Base-by-base conservation (phyloP, 129 eudicot genomes). In the Flaveria ramosissima region DNA sequence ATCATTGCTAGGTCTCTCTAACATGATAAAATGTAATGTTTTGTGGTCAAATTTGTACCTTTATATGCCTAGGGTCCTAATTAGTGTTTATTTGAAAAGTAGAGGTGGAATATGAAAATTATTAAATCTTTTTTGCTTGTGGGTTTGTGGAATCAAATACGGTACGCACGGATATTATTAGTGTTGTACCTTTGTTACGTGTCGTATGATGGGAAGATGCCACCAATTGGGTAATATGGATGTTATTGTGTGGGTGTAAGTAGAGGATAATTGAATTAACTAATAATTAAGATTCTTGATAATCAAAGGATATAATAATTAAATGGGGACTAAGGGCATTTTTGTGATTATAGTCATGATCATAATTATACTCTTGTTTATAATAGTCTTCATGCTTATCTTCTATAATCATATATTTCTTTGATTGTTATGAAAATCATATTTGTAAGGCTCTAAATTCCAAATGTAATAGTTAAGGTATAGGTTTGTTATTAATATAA, bases 91-190 rank as follows among this genome's bases (percentile, higher is more conserved):
- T 51, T 27, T 42, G 0, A 72, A 24, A 73, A 66, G 69, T 42
- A 65, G n/a, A 63, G 69, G 42, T n/a, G 8, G 52, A 80, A 73
- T 73, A 73, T 52, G 27, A 42, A 43, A 80, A 16, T 1, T 51
- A n/a, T 0, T 11, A 8, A 14, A 15, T 36, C 3, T 16, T 14
- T 12, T 27, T 64, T 17, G 83, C 78, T 57, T 72, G 78, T 36
- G 55, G 67, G 78, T 64, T 32, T 65, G 78, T 41, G 26, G 83
- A 64, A 80, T 41, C 78, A 80, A 73, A 80, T 80, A 73, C 68
- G 74, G 78, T 73, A 53, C 74, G 78, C 83, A 80, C 79, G 83
- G 79, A 80, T 73, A 56, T 64, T 64, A 24, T 41, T 55, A 39
- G 60, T 71, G 81, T 56, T 77, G 75, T 78, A 45, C 82, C 71